Base-by-base conservation (phyloP, 768 basidiomycete genomes). In the Pulveroboletus sp. region DNA sequence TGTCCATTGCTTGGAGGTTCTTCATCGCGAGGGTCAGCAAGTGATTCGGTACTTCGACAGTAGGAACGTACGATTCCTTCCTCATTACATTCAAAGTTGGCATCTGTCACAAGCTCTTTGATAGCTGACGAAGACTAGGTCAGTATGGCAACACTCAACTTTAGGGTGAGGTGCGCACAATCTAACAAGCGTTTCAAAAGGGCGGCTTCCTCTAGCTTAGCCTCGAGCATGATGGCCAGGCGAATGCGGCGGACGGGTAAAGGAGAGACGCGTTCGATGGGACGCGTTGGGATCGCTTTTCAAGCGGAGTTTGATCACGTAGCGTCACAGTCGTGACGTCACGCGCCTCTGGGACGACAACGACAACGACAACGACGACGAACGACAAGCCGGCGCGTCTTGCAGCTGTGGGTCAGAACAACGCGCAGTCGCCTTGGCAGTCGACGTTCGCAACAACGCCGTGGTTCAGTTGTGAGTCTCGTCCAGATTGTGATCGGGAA, bases 1-100 rank as follows among this genome's bases (percentile, higher is more conserved):
- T 98, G 75, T 98, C 96, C 95, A 98, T 99, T 4, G 95, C 96
- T 75, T 98, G 95, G 5, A 99, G 80, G 47, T 82, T 82, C 84
- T 85, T 44, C 5, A n/a, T 24, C 7, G 8, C 24, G 0, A 36
- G 1, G 35, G 18, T 56, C 18, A 63, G 35, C 8, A 5, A 14
- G 7, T 27, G 36, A 35, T 0, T 15, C 0, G 11, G 2, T 8
- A 6, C 3, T 15, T 27, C 8, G 8, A 30, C 26, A 14, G 39
- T 14, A 24, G 35, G 31, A 0, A 76, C 83, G 54, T 55, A 86
- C 85, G 59, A 99, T 86, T 31, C 94, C 96, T 57, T 94, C 92
- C 57, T 99, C 95, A 54, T 83, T 90, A 69, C 95, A 97, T 64
- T 95, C 89, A 61, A 98, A 96, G 71, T 98, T 98, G 65, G 93